Evolutionary conservation across 2,329 filamentous ascomycete species (phyloP).

Genomic region (Ophiocordyceps camponoti-floridani): DNA sequence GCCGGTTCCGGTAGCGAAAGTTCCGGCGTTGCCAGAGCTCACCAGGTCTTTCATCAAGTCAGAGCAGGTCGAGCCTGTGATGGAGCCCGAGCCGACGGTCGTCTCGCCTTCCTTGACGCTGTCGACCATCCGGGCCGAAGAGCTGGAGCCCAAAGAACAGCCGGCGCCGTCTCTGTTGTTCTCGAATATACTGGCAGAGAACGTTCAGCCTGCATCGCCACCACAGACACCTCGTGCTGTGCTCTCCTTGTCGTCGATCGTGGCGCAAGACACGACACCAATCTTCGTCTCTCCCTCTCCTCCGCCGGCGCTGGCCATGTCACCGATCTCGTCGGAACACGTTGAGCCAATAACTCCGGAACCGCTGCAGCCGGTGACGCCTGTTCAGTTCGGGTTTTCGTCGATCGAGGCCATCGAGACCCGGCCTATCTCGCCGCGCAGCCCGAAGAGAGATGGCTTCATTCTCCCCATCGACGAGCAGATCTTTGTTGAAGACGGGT

Average conservation of each 20-base stretch:
- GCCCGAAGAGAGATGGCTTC: constrained; percentile 35
- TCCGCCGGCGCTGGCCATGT: constrained; percentile 15
- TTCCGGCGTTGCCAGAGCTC: background rate
- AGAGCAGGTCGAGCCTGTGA: constrained; percentile 9
- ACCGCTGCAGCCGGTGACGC: constrained; percentile 4
- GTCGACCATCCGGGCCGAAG: constrained; percentile 12
- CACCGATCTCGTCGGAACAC: constrained; percentile 16
- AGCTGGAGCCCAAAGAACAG: constrained; percentile 17
- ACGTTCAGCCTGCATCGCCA: constrained; percentile 17
- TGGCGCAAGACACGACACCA: constrained; percentile 12
- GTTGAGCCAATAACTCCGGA: constrained; percentile 20
- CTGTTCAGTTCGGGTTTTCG: constrained; percentile 22
- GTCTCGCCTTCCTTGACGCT: constrained; percentile 8
- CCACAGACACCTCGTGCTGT: constrained; percentile 7
- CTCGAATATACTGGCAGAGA: constrained; percentile 16
- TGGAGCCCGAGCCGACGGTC: constrained; percentile 8
- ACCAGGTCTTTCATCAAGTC: constrained; percentile 6
- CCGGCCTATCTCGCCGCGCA: constrained; percentile 26
- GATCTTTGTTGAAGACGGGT: constrained; percentile 5
- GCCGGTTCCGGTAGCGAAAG: background rate
- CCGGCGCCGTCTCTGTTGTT: constrained; percentile 12
- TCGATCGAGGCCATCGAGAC: constrained; percentile 26
- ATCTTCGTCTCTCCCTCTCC: constrained; percentile 6
- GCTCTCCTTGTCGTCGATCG: constrained; percentile 13
- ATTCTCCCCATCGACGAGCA: constrained; percentile 32